Evolutionary conservation across 306 rosid genomes (phyloP), one percentile per base, ranked within the genome.

Genomic region (Rosa lucieae): DNA sequence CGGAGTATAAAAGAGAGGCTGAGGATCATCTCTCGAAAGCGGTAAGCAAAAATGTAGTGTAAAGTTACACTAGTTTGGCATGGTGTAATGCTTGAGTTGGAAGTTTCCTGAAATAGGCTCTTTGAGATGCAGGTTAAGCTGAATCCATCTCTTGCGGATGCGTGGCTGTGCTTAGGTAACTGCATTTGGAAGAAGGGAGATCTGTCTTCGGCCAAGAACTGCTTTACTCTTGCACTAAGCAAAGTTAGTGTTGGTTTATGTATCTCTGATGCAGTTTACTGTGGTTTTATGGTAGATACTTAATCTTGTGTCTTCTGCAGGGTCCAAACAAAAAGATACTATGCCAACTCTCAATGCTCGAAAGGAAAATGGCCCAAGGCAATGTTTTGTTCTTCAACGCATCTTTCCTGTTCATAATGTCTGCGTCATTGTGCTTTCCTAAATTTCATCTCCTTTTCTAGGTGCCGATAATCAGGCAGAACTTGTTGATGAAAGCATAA

Each of bases 161-260:
- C 98, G 77, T 95, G 99, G 98, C 85, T 95, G 35, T 95, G 99
- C 78, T 87, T 95, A 86, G 99, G 97, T 63, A 91, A 92, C 85
- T 91, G 98, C 86, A 95, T 92, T 82, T 92, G 99, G 99, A 95
- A 95, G 84, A 95, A 95, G 83, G 98, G 97, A 69, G 98, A 95
- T 83, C 83, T 95, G 76, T 70, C 86, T 61, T 87, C 92, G 11
- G 92, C 99, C 75, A 92, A 92, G 85, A 92, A 95, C 83, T 92
- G 97, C 83, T 91, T 91, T 75, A 89, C 79, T 77, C 90, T 87
- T 79, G 98, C 98, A 18, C 82, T 95, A 78, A 87, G 85, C 86
- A 95, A 95, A 97, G 99, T 94, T 80, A 67, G 53, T 68, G 32
- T 26, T 52, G 18, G 73, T 74, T 75, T 83, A 11, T 29, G 75